phyloP scores from a whole-genome alignment of 352 stramenopile genomes.

The Achlya hypogyna region DNA sequence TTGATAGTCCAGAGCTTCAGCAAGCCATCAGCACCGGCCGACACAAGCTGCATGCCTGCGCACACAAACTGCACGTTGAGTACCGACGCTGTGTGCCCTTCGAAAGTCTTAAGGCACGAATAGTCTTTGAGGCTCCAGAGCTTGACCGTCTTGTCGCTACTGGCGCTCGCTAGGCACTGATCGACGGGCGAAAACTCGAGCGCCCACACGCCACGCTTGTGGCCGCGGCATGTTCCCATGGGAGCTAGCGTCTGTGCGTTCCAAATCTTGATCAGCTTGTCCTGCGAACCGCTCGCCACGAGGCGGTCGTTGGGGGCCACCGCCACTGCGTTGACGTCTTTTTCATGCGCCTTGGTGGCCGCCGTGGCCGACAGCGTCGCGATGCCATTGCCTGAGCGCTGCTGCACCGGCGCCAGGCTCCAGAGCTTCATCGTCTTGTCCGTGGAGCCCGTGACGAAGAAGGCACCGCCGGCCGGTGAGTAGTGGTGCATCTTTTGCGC shows the following conservation, averaged over 20 bases:
- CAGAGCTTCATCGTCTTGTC: slow-evolving; percentile 98
- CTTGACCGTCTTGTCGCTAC: slow-evolving; percentile 95
- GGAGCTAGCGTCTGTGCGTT: slow-evolving; percentile 72
- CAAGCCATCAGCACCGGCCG: slow-evolving; percentile 92
- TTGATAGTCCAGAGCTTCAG: slow-evolving; percentile 98
- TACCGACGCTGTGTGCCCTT: slow-evolving; percentile 87
- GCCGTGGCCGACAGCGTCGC: slow-evolving; percentile 46
- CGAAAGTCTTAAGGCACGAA: slow-evolving; percentile 95
- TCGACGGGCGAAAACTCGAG: slow-evolving; percentile 96
- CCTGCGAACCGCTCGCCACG: slow-evolving; percentile 94
- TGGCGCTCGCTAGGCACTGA: slow-evolving; percentile 91
- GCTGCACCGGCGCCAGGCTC: slow-evolving; percentile 80
- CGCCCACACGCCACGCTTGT: slow-evolving; percentile 97
- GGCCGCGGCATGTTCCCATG: slow-evolving; percentile 89
- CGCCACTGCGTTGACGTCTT: slow-evolving; percentile 95
- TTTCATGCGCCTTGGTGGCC: slow-evolving; percentile 86
- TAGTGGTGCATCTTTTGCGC: slow-evolving; percentile 80
- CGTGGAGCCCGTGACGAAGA: slow-evolving; percentile 93
- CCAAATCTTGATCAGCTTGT: slow-evolving; percentile 98
- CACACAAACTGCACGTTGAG: slow-evolving; percentile 85
- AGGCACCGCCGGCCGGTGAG: slow-evolving; percentile 64
- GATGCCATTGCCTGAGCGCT: slow-evolving; percentile 20
- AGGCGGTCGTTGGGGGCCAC: slow-evolving; percentile 96
- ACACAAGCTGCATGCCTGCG: slow-evolving; percentile 90
- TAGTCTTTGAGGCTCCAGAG: slow-evolving; percentile 95